These are phyloP conservation scores for Fusarium sp. DNA, from an alignment of 2,329 filamentous ascomycete genomes.

Conservation along the genomic window DNA sequence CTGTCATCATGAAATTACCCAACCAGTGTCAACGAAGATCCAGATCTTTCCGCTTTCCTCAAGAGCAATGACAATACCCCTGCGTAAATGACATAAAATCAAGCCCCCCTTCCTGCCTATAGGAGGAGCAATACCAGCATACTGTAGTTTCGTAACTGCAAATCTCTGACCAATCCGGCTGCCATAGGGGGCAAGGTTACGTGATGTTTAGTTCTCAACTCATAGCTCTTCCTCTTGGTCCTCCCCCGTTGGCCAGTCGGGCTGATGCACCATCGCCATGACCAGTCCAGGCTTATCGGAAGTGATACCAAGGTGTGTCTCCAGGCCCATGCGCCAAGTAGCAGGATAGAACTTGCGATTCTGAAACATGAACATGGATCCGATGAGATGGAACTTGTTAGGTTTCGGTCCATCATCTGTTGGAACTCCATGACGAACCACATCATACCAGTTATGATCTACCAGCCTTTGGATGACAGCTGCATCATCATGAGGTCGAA, in stretches of 20 bases:
- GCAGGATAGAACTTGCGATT: background rate
- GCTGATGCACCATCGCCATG: slow-evolving; percentile 21
- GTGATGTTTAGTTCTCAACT: background rate
- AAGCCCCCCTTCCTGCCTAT: too few relatives aligned
- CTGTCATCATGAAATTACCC: too few relatives aligned
- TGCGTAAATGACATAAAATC: too few relatives aligned
- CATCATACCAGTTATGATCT: slow-evolving; percentile 25
- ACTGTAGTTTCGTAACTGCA: too few relatives aligned
- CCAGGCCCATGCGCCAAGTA: slow-evolving; percentile 22
- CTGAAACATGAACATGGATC: slow-evolving; percentile 30
- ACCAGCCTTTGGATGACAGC: slow-evolving; percentile 30
- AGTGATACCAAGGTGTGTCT: slow-evolving; percentile 26
- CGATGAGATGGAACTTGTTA: slow-evolving; percentile 30
- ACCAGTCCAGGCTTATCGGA: slow-evolving; percentile 17
- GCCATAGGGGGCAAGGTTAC: too few relatives aligned
- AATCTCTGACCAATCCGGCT: rapidly evolving
- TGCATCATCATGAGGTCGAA: slow-evolving; percentile 15
- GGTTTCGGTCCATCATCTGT: slow-evolving; percentile 8
- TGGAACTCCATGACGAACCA: slow-evolving; percentile 26
- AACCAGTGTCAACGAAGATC: background rate
- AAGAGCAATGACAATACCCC: too few relatives aligned
- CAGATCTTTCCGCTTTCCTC: too few relatives aligned
- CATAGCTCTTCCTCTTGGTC: slow-evolving; percentile 8
- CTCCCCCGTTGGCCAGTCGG: slow-evolving; percentile 12
- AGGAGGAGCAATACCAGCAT: too few relatives aligned